Base-by-base conservation (phyloP, 352 stramenopile genomes). In the Achlya hypogyna region DNA sequence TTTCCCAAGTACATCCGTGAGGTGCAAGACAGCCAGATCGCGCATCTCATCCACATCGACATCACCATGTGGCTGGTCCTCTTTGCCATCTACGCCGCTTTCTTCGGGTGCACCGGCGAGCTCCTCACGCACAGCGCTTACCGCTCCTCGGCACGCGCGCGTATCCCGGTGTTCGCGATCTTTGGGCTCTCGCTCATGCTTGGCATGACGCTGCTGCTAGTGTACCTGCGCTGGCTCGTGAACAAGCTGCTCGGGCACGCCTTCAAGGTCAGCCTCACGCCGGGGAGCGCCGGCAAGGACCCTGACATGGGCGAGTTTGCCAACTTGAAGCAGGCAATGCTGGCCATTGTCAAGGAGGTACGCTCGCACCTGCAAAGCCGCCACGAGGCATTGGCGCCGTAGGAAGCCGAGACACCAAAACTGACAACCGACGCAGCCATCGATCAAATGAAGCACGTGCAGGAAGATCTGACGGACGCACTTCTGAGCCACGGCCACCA, bases 1-100 rank as follows among this genome's bases (percentile, higher is more conserved):
- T 91, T 88, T 65, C 77, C 77, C 65, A 91, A 91, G 69, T 91
- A 91, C 66, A 47, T 91, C 8, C 75, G 78, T 51, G 78, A 85
- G 9, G 81, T 78, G 3, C 83, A 89, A 71, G 81, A 86, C 16
- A 88, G 81, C 68, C 79, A 92, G 65, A 88, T 92, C 60, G 85
- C 75, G 18, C 76, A 92, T 65, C 83, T 92, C 75, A 87, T 92
- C 40, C 81, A 92, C 23, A 80, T 92, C 5, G 69, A 89, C 38
- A 75, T 86, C 20, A 82, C 78, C 5, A 87, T 78, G 70, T 92
- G 63, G 31, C 43, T 78, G 8, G 63, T 70, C 10, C 58, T 60
- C n/a, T 63, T 51, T 49, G 47, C n/a, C 23, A 58, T 49, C 14
- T 67, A 58, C 51, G 22, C 42, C 5, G 23, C n/a, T 12, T 67